Base-by-base conservation (phyloP, 495 filamentous ascomycete species). In the Cudoniella acicularis region DNA sequence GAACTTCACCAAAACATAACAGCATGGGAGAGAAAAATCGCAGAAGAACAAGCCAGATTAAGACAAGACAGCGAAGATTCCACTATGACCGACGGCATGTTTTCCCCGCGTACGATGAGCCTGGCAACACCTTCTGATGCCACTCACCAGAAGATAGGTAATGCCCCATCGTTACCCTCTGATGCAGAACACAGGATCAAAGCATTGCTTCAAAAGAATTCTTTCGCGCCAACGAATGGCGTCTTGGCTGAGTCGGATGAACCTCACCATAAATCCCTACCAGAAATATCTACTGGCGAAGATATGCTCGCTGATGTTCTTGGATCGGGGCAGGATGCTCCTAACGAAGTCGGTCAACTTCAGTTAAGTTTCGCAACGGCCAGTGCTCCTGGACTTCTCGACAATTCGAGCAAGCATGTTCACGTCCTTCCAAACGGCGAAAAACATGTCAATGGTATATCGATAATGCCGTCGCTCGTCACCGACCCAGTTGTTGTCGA, bases 1-100 rank as follows among this genome's bases (percentile, higher is more conserved):
- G 90, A 96, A 67, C 84, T 98, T 46, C 76, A 84, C 23, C 69
- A 70, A 24, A 98, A 98, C 70, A 86, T 87, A 67, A 66, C 70
- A 0, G 77, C 81, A 18, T 98, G 96, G 83, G 82, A 89, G 52
- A 67, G 75, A 30, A 82, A 82, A 48, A 83, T 92, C 52, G 67
- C 69, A 30, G 68, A 72, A 24, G 83, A 85, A 45, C 62, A 83
- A 65, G 75, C 75, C 60, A 74, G 72, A 46, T 64, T 62, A 21
- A 61, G 65, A 72, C 43, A 72, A 64, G 45, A 65, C 22, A 64
- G 65, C 24, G 51, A 60, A 43, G 59, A 67, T 54, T 53, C 58
- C 11, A 21, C 27, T 30, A 53, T 64, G 55, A 62, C 41, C 20
- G 69, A 77, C 40, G 70, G 70, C 40, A 65, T 70, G 16, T 69